Evolutionary conservation across 208 protist species (phyloP).

Genomic region (Leishmania amazonensis): DNA sequence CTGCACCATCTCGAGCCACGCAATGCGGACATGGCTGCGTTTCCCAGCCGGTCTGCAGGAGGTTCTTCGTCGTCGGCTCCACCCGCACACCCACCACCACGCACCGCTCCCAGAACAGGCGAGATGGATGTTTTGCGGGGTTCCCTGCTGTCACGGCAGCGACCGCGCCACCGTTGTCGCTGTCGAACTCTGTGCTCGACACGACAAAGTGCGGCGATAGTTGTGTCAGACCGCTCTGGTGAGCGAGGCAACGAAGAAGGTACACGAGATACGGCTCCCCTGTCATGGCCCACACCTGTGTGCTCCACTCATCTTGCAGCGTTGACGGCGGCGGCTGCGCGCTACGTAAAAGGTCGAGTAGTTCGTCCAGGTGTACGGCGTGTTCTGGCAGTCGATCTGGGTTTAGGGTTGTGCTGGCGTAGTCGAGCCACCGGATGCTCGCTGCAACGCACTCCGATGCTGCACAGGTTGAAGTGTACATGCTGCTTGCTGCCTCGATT

Average conservation of each 20-base stretch:
- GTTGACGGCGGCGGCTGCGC: slow-evolving; percentile 38
- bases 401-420: slow-evolving; percentile 36
- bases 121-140: neutral
- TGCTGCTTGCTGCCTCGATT: neutral
- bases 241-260: slow-evolving; percentile 67
- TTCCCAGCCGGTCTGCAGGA: slow-evolving; percentile 68
- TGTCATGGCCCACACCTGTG: slow-evolving; percentile 51
- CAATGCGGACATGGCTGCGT: slow-evolving; percentile 33
- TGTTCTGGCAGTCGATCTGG: slow-evolving; percentile 20
- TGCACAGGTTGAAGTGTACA: neutral
- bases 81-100: slow-evolving; percentile 57
- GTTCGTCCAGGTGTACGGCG: slow-evolving; percentile 19
- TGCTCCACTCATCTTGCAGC: slow-evolving; percentile 56
- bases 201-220: slow-evolving; percentile 25
- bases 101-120: slow-evolving; percentile 31
- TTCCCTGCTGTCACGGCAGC: neutral
- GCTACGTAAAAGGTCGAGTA: slow-evolving; percentile 37
- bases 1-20: neutral
- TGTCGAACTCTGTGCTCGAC: neutral
- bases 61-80: slow-evolving; percentile 32
- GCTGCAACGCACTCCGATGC: neutral
- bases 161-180: neutral
- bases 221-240: slow-evolving; percentile 18
- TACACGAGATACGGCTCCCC: slow-evolving; percentile 68
- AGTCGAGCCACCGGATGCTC: slow-evolving; percentile 39